Conservation (phyloP, 73 alveolate species). For the Stentor roeselii region DNA sequence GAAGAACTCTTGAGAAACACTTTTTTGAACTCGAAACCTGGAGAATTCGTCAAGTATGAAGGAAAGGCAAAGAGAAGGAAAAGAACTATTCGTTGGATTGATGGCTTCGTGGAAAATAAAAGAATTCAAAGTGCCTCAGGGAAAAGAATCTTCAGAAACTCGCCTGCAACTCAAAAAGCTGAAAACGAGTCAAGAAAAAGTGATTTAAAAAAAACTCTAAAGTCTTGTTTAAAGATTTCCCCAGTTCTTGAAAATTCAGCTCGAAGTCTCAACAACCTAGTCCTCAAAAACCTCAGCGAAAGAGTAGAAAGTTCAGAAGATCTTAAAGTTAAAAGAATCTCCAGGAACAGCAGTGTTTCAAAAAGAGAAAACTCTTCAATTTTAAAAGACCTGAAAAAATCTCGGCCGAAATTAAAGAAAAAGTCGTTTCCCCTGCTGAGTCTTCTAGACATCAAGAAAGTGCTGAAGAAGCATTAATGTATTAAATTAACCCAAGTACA, state of each 20-base stretch:
- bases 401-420: neutral
- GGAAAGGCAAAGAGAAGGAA: too few relatives aligned
- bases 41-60: neutral
- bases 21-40: neutral
- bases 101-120: neutral
- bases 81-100: neutral
- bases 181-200: too few relatives aligned
- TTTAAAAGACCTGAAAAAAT: neutral
- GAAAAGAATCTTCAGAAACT: neutral
- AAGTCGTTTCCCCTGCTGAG: neutral
- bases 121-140: neutral
- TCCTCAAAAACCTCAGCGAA: neutral
- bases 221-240: neutral
- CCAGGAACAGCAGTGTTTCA: neutral
- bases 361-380: neutral
- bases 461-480: neutral
- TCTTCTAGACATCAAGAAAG: neutral
- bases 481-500: too few relatives aligned
- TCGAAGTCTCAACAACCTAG: neutral
- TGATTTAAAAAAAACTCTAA: neutral
- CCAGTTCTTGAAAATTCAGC: neutral
- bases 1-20: neutral
- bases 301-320: neutral
- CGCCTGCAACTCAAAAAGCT: neutral
- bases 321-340: neutral